These are phyloP conservation scores for Betula pendula DNA, from an alignment of 306 rosid species.

Conservation along the genomic window DNA sequence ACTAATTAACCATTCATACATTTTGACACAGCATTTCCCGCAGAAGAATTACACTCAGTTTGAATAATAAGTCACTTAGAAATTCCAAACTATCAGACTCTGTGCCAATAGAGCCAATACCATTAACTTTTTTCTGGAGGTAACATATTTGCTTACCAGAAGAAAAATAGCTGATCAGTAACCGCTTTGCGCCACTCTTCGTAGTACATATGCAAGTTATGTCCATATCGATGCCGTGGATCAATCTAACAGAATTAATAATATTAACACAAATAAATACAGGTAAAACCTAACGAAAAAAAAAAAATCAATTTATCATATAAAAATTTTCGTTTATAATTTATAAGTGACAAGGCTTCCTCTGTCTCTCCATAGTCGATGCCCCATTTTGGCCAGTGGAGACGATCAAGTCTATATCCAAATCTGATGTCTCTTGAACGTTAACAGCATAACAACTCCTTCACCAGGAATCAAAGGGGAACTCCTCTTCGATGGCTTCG, in stretches of 20 bases:
- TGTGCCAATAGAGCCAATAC: neutral
- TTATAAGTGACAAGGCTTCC: too few relatives aligned
- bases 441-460: too few relatives aligned
- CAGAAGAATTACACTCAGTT: too few relatives aligned
- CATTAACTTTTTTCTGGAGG: neutral
- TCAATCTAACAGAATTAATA: conserved; percentile 57
- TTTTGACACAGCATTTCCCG: neutral
- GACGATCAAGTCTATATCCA: too few relatives aligned
- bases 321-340: neutral
- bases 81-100: too few relatives aligned
- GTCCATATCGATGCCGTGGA: conserved; percentile 95
- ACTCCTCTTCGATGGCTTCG: too few relatives aligned
- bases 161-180: conserved; percentile 88
- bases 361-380: too few relatives aligned
- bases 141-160: conserved; percentile 52
- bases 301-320: neutral
- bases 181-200: conserved; percentile 74
- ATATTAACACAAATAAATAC: neutral
- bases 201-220: conserved; percentile 75
- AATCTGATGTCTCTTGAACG: too few relatives aligned
- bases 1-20: neutral
- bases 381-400: too few relatives aligned
- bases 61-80: too few relatives aligned
- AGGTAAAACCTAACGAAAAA: neutral
- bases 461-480: too few relatives aligned